phyloP scores from a whole-genome alignment of 352 stramenopile species.

The Phytopythium sindhum region DNA sequence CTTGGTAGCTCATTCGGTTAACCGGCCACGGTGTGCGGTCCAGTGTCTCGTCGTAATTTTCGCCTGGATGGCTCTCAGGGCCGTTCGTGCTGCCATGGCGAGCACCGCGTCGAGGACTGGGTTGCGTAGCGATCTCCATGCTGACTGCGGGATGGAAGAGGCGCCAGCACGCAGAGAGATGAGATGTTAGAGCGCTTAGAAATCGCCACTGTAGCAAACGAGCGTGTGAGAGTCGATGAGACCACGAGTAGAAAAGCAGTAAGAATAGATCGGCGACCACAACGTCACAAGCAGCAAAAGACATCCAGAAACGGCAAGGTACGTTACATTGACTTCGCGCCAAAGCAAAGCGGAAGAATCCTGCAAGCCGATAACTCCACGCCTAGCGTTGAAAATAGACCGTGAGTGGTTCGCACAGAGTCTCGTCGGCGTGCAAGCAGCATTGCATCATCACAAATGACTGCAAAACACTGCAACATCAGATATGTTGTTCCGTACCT shows the following conservation, averaged over 20 bases:
- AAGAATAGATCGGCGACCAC: not conserved
- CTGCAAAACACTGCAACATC: not conserved
- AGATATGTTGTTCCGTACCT: not conserved
- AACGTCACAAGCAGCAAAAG: not conserved
- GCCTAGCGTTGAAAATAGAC: not conserved
- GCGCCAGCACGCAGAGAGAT: not conserved
- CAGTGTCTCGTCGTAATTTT: conserved; percentile 14
- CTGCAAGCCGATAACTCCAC: not conserved
- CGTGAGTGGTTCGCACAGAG: not conserved
- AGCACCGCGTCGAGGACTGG: not conserved
- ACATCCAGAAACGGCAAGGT: not conserved
- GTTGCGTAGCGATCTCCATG: not conserved
- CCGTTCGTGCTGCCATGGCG: not conserved
- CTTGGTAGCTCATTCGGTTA: conserved; percentile 63
- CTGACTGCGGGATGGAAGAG: not conserved
- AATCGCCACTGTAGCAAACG: too few relatives aligned
- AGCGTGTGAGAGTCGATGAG: too few relatives aligned
- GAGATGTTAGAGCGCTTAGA: not conserved
- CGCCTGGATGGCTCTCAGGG: conserved; percentile 7
- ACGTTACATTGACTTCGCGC: not conserved
- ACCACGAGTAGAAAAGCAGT: not conserved
- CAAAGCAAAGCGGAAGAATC: not conserved
- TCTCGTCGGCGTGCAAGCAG: not conserved
- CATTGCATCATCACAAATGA: too few relatives aligned
- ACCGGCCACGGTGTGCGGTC: conserved; percentile 45